A percentile compares a stretch with the other conserved stretches of the same genome.
phyloP scores from a whole-genome alignment of 805 yeast genomes.

The Wickerhamiella dianesei region DNA sequence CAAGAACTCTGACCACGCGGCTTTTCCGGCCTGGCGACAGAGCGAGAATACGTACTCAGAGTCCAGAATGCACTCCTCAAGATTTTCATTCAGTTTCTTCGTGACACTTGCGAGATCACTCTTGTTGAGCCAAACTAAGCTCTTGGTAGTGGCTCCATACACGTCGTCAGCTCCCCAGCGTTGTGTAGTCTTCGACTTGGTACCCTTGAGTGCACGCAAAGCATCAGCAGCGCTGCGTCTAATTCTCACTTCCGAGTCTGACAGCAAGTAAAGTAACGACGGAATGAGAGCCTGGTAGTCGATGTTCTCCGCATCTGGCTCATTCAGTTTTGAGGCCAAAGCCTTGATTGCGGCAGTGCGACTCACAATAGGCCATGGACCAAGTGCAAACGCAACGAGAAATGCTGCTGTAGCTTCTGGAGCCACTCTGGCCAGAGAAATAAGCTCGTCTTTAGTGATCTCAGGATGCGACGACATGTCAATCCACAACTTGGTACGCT shows the following conservation, averaged over 20 bases:
- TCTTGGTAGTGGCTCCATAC: constrained; percentile 11
- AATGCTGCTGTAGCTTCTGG: constrained; percentile 23
- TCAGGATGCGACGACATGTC: constrained; percentile 10
- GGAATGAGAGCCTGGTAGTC: constrained; percentile 29
- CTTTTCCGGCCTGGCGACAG: constrained; percentile 22
- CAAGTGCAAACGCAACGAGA: constrained; percentile 25
- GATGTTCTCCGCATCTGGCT: constrained; percentile 6
- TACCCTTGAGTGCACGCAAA: constrained; percentile 13
- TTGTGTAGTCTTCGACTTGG: constrained; percentile 13
- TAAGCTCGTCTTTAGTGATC: constrained; percentile 9
- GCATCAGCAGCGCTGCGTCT: constrained; percentile 21
- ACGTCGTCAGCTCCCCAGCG: not conserved
- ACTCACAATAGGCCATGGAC: constrained; percentile 26
- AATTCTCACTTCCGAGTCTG: constrained; percentile 24
- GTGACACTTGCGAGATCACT: constrained; percentile 44
- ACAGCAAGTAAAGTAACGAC: constrained; percentile 22
- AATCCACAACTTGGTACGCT: constrained; percentile 17
- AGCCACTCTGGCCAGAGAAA: constrained; percentile 12
- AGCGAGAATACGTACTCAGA: constrained; percentile 31
- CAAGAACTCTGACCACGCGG: constrained; percentile 20
- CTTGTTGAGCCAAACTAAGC: constrained; percentile 41
- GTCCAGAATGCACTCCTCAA: constrained; percentile 38
- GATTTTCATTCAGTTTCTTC: constrained; percentile 26
- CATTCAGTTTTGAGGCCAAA: constrained; percentile 11
- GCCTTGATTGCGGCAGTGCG: constrained; percentile 24